Evolutionary conservation across 108 stramenopile genomes (phyloP).

Genomic region (Mediolabrus comicus): DNA sequence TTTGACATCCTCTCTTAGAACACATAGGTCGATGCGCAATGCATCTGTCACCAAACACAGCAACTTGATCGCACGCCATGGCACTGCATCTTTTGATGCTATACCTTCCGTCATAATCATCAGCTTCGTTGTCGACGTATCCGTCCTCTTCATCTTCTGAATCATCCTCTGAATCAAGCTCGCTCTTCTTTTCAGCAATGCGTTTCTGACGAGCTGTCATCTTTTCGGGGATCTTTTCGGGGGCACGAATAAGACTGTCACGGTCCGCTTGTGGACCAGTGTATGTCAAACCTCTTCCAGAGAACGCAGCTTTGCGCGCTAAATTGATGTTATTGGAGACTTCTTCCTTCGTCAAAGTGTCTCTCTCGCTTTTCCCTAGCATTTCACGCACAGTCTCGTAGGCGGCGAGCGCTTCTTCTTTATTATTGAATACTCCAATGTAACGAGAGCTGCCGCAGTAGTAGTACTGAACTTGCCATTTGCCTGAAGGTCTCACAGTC

Average conservation of each 20-base stretch:
- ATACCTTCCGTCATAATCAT: neutral
- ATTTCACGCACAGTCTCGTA: constrained; percentile 63
- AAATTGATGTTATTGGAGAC: constrained; percentile 12
- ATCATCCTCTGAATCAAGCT: neutral
- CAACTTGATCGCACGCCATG: neutral
- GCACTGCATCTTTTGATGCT: neutral
- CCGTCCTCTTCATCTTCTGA: neutral
- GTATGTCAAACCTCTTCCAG: neutral
- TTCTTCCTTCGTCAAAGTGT: constrained; percentile 12
- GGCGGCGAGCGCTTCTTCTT: constrained; percentile 76
- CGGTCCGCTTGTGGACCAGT: constrained; percentile 1
- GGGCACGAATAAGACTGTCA: neutral
- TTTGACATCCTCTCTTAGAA: neutral
- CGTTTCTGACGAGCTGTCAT: neutral
- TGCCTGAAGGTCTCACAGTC: neutral
- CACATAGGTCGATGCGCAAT: neutral
- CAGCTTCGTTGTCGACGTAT: neutral
- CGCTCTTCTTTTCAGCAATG: neutral
- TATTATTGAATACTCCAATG: constrained; percentile 81
- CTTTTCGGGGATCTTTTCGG: neutral
- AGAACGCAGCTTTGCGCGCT: constrained; percentile 24
- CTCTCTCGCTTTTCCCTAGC: neutral
- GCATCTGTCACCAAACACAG: neutral
- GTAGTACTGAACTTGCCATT: constrained; percentile 77
- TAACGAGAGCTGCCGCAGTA: constrained; percentile 82